Base-by-base conservation (phyloP, 1,139 yeast genomes). In the Blastobotrys petasosporus region DNA sequence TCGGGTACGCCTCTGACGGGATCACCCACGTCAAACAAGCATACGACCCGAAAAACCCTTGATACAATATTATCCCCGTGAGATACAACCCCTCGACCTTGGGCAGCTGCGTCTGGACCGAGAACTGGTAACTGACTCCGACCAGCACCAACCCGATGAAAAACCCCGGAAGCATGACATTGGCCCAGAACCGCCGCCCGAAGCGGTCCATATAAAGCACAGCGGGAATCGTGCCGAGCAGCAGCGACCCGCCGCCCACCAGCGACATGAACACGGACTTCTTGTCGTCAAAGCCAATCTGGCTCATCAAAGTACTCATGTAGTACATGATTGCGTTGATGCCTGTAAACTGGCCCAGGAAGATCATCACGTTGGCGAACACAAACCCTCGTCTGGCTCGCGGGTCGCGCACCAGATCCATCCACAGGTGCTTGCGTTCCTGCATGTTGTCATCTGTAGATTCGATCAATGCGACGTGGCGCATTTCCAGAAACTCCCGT, bases 21-120 rank as follows among this genome's bases (percentile, higher is more conserved):
- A 74, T 73, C 59, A 79, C 80, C 81, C 81, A 78, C 1, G 82
- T 76, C 57, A 78, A 68, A 54, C 80, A 74, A n/a, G 84, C 77
- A 55, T 79, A 79, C 5, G 80, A 70, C 44, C 84, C 84, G 50
- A 79, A 79, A 69, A 77, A 77, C 42, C 71, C 71, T 76, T 76
- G 75, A 63, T 79, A 79, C 30, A 79, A 56, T 40, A 79, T 74
- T 53, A 79, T 68, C 49, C 84, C 85, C 0, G 81, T 68, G 32
- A 64, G 52, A 59, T 77, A 79, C 9, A 75, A 70, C 46, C 82
- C 85, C 53, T 73, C 73, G 2, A 79, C 76, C 5, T 77, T 77
- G 0, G 69, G 56, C 32, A 64, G 51, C 45, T 74, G 56, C 2
- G 67, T 65, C 3, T 60, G 55, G 25, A 60, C 48, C 49, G 70